Evolutionary conservation across 176 grass and related monocot species (phyloP).

Genomic region (Echinochloa phyllopogon): DNA sequence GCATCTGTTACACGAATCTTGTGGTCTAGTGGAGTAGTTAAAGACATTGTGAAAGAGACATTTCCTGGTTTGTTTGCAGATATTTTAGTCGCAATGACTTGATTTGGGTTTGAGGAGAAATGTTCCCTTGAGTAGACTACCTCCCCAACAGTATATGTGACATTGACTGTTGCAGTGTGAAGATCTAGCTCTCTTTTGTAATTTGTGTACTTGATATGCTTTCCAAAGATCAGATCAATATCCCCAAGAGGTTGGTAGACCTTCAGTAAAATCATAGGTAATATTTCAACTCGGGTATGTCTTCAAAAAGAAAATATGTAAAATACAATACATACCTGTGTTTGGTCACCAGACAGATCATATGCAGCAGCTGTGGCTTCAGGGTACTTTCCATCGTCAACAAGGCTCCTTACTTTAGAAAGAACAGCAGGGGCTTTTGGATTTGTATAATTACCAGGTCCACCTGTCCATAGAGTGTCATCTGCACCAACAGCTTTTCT

Average conservation of each 20-base stretch:
- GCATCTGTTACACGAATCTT: constrained; percentile 50
- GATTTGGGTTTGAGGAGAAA: constrained; percentile 79
- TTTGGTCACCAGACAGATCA: constrained; percentile 55
- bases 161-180: constrained; percentile 58
- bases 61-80: constrained; percentile 64
- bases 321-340: constrained; percentile 60
- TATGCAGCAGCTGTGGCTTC: constrained; percentile 72
- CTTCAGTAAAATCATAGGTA: constrained; percentile 58
- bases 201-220: constrained; percentile 49
- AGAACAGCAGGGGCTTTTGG: constrained; percentile 69
- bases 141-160: constrained; percentile 68
- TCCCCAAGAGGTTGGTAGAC: constrained; percentile 85
- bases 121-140: constrained; percentile 75
- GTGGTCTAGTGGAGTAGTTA: constrained; percentile 62
- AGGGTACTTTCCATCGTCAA: constrained; percentile 73
- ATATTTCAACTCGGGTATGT: constrained; percentile 23
- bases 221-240: constrained; percentile 68
- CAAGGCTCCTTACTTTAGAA: constrained; percentile 78
- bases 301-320: not conserved
- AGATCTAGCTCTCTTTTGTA: constrained; percentile 87
- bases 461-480: constrained; percentile 95
- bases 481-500: constrained; percentile 52
- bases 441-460: constrained; percentile 85
- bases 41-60: constrained; percentile 65
- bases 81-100: constrained; percentile 72